A percentile compares a stretch with the other conserved stretches of the same genome.
Evolutionary conservation across 129 eudicot genomes (phyloP).

Genomic region (Flaveria robusta): DNA sequence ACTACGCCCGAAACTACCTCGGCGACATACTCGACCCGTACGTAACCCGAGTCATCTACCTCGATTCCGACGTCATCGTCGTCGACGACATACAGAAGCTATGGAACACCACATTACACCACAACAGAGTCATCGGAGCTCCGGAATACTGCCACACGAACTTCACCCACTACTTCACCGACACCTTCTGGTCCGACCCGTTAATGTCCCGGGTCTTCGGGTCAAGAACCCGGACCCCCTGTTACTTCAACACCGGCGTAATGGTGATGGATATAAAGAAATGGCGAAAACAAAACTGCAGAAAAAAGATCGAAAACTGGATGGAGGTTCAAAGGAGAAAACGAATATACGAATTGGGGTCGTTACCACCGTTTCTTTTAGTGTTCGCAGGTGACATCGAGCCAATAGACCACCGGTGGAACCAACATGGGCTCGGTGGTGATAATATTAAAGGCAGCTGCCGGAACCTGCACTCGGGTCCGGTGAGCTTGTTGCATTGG

Average conservation of each 20-base stretch:
- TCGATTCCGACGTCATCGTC: slow-evolving; percentile 70
- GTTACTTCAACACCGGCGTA: slow-evolving; percentile 94
- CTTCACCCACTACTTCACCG: slow-evolving; percentile 77
- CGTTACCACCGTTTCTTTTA: slow-evolving; percentile 76
- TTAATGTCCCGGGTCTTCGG: slow-evolving; percentile 43
- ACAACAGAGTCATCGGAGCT: slow-evolving; percentile 66
- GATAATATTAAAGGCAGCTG: slow-evolving; percentile 91
- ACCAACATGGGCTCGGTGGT: slow-evolving; percentile 93
- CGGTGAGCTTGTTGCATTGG: slow-evolving; percentile 94
- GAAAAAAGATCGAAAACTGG: slow-evolving; percentile 70
- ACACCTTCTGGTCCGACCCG: slow-evolving; percentile 85
- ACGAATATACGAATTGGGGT: slow-evolving; percentile 83
- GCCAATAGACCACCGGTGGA: slow-evolving; percentile 83
- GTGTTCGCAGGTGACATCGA: slow-evolving; percentile 81
- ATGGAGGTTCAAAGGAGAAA: slow-evolving; percentile 75
- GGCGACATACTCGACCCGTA: slow-evolving; percentile 87
- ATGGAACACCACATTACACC: slow-evolving; percentile 55
- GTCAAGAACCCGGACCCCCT: slow-evolving; percentile 42
- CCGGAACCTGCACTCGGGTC: slow-evolving; percentile 78
- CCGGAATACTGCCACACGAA: slow-evolving; percentile 95
- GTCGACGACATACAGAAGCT: slow-evolving; percentile 84
- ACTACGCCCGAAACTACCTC: slow-evolving; percentile 86
- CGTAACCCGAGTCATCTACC: slow-evolving; percentile 80
- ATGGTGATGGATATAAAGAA: slow-evolving; percentile 86
- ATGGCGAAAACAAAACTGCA: slow-evolving; percentile 64